Evolutionary conservation across 2,329 filamentous ascomycete species (phyloP).

Genomic region (Alternaria sp.): DNA sequence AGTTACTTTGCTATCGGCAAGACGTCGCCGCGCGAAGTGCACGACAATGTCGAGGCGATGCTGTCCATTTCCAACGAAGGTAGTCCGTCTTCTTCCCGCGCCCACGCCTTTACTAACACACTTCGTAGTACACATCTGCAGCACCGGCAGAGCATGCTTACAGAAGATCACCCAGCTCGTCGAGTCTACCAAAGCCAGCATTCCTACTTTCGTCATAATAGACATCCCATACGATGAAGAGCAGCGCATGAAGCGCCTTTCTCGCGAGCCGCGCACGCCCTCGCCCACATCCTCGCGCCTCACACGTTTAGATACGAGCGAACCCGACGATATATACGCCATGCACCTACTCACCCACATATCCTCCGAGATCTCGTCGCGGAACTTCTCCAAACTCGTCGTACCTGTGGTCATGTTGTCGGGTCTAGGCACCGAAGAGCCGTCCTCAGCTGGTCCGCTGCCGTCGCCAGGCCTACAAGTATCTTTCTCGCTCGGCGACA

Average conservation of each 20-base stretch:
- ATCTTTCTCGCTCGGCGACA: constrained; percentile 53
- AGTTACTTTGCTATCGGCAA: constrained; percentile 46
- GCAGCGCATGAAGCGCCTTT: constrained; percentile 48
- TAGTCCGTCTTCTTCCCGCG: constrained; percentile 17
- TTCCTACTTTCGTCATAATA: constrained; percentile 51
- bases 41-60: constrained; percentile 49
- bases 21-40: constrained; percentile 42
- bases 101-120: constrained; percentile 10
- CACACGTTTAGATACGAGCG: constrained; percentile 37
- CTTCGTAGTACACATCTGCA: constrained; percentile 49
- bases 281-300: constrained; percentile 48
- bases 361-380: constrained; percentile 50
- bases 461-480: constrained; percentile 44
- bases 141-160: constrained; percentile 48
- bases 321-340: constrained; percentile 52
- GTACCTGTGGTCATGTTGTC: constrained; percentile 51
- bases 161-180: constrained; percentile 45
- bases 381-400: constrained; percentile 48
- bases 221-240: constrained; percentile 54
- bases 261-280: constrained; percentile 50
- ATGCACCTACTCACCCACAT: constrained; percentile 52
- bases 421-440: constrained; percentile 42
- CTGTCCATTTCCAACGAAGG: constrained; percentile 52
- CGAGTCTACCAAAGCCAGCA: constrained; percentile 38
- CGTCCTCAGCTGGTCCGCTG: constrained; percentile 30